Percentiles rank a stretch among this genome's conserved stretches.
phyloP scores from a whole-genome alignment of 495 filamentous ascomycete genomes.

The Aspergillus funiculosus region DNA sequence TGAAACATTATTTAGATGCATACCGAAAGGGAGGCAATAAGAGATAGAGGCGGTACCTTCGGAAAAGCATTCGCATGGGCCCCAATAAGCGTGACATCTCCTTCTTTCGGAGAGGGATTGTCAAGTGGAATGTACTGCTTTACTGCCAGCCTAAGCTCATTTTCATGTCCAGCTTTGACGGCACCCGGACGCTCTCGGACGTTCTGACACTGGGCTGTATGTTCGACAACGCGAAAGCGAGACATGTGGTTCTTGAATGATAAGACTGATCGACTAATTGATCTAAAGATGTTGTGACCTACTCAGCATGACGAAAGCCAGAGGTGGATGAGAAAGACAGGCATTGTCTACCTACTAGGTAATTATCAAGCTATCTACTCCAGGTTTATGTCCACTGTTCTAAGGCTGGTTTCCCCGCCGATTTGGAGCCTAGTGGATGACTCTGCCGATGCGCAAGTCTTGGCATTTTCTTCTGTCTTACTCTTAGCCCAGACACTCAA shows the following conservation, averaged over 20 bases:
- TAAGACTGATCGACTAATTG: not conserved
- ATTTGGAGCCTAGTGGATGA: too few species aligned
- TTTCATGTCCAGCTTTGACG: constrained; percentile 46
- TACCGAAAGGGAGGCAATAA: too few species aligned
- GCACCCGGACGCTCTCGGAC: constrained; percentile 55
- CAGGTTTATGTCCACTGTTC: too few species aligned
- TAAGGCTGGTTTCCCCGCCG: too few species aligned
- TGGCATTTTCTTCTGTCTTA: too few species aligned
- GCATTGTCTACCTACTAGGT: too few species aligned
- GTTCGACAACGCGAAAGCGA: constrained; percentile 19
- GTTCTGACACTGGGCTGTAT: constrained; percentile 51
- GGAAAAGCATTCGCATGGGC: constrained; percentile 72
- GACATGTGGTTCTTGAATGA: constrained; percentile 1
- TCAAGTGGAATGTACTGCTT: constrained; percentile 68
- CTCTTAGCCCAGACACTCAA: too few species aligned
- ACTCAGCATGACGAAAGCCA: not conserved
- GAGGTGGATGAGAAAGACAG: not conserved
- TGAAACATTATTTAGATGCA: too few species aligned
- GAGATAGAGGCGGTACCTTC: constrained; percentile 42
- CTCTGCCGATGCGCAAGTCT: too few species aligned
- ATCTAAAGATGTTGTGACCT: not conserved
- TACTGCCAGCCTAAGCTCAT: constrained; percentile 51
- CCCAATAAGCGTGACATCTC: constrained; percentile 67
- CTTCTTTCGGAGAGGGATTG: constrained; percentile 47
- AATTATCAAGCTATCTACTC: too few species aligned